Percentiles rank a stretch among this genome's conserved stretches.
Conservation (phyloP, 768 basidiomycete genomes). For the Serendipita sp. region DNA sequence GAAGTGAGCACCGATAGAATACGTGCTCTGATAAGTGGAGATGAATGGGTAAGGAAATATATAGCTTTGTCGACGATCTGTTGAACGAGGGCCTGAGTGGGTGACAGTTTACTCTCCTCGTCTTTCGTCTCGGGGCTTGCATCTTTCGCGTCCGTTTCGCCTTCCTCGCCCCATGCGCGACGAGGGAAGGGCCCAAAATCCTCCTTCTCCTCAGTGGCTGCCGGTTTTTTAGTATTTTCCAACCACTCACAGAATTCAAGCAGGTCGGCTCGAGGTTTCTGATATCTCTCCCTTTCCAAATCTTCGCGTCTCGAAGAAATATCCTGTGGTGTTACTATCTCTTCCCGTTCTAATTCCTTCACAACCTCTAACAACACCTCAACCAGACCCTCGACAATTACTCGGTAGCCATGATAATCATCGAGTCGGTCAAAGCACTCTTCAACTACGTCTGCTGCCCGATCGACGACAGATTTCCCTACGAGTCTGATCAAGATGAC, state of each 20-base stretch:
- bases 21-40: constrained; percentile 68
- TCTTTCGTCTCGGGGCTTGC: constrained; percentile 16
- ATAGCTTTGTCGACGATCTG: constrained; percentile 77
- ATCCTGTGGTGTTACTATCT: constrained; percentile 15
- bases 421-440: constrained; percentile 95
- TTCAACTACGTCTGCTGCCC: constrained; percentile 87
- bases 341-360: constrained; percentile 50
- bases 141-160: constrained; percentile 15
- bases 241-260: constrained; percentile 50
- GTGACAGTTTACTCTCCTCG: constrained; percentile 36
- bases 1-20: constrained; percentile 61
- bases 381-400: constrained; percentile 72
- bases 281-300: background rate
- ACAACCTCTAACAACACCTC: constrained; percentile 79
- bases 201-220: constrained; percentile 24
- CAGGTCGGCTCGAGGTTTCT: constrained; percentile 10
- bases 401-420: constrained; percentile 84
- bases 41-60: constrained; percentile 82
- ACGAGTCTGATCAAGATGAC: constrained; percentile 73
- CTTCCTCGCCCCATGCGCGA: constrained; percentile 34
- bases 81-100: constrained; percentile 58
- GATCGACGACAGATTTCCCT: constrained; percentile 70
- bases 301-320: constrained; percentile 10
- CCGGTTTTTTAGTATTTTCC: constrained; percentile 23
- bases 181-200: constrained; percentile 47